These are phyloP conservation scores for Chlorella variabilis DNA, from an alignment of 163 green algal genomes.

Conservation along the genomic window DNA sequence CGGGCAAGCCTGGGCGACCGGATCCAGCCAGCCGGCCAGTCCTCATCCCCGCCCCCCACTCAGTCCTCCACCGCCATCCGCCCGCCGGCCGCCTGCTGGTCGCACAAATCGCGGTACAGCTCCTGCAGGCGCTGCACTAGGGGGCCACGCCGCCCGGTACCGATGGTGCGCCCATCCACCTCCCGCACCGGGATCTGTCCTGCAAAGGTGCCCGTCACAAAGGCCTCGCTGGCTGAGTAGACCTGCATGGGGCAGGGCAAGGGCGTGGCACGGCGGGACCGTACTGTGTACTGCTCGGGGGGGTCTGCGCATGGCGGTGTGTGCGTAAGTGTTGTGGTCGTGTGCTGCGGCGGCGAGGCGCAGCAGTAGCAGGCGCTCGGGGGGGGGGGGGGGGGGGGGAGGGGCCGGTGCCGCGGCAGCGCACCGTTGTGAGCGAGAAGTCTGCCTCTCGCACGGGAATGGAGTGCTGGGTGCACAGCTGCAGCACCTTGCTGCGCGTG, in stretches of 20 bases:
- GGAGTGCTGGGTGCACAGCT: constrained; percentile 54
- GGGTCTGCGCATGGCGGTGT: too few relatives aligned
- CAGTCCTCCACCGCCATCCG: constrained; percentile 34
- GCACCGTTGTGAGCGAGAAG: constrained; percentile 74
- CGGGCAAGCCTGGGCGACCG: too few relatives aligned
- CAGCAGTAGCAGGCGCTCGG: too few relatives aligned
- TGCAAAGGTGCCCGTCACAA: constrained; percentile 80
- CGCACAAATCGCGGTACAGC: constrained; percentile 52
- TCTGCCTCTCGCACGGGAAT: constrained; percentile 63
- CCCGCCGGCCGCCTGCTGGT: constrained; percentile 44
- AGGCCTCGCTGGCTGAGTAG: constrained; percentile 75
- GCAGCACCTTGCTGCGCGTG: constrained; percentile 67
- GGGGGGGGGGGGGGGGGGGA: background rate
- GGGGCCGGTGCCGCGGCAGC: background rate
- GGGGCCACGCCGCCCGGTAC: constrained; percentile 51
- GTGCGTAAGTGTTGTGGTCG: too few relatives aligned
- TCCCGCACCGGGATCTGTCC: constrained; percentile 68
- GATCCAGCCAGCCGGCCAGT: too few relatives aligned
- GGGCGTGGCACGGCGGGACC: background rate
- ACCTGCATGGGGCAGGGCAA: constrained; percentile 53
- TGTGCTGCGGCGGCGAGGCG: too few relatives aligned
- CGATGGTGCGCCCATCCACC: constrained; percentile 75
- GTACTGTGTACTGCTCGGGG: background rate
- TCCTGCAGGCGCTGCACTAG: constrained; percentile 59
- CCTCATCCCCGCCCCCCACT: too few relatives aligned